Conservation (phyloP, 2,329 filamentous ascomycete genomes). For the Xylariaceae sp. region DNA sequence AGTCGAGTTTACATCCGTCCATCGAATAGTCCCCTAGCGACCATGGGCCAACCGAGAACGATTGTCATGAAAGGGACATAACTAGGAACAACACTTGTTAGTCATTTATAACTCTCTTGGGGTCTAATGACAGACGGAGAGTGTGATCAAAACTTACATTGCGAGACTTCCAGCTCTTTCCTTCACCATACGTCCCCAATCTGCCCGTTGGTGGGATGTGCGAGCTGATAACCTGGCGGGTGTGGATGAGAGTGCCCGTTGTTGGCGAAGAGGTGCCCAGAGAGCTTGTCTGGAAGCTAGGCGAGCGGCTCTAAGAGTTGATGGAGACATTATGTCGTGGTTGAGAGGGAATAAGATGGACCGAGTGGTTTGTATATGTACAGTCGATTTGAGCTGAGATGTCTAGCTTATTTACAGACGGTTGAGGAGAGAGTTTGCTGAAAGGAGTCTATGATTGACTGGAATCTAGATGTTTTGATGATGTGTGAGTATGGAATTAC, state of each 20-base stretch:
- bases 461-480: too few relatives aligned
- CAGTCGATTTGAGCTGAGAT: slow-evolving; percentile 5
- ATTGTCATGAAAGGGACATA: slow-evolving; percentile 34
- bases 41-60: slow-evolving; percentile 39
- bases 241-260: slow-evolving; percentile 7
- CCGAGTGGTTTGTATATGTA: too few relatives aligned
- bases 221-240: background rate
- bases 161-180: slow-evolving; percentile 27
- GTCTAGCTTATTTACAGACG: too few relatives aligned
- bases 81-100: slow-evolving; percentile 22
- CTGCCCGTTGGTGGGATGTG: slow-evolving; percentile 12
- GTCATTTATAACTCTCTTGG: background rate
- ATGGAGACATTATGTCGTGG: slow-evolving; percentile 10
- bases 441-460: too few relatives aligned
- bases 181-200: slow-evolving; percentile 39
- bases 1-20: slow-evolving; percentile 24
- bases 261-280: slow-evolving; percentile 5
- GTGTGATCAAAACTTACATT: slow-evolving; percentile 33
- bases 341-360: background rate
- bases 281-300: slow-evolving; percentile 12
- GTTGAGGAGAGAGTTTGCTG: too few relatives aligned
- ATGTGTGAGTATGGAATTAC: too few relatives aligned
- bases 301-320: slow-evolving; percentile 11
- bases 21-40: slow-evolving; percentile 23
- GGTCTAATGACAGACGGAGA: background rate